Conservation (phyloP, 371 early-diverging fungal genomes). For the Mucor saturninus region DNA sequence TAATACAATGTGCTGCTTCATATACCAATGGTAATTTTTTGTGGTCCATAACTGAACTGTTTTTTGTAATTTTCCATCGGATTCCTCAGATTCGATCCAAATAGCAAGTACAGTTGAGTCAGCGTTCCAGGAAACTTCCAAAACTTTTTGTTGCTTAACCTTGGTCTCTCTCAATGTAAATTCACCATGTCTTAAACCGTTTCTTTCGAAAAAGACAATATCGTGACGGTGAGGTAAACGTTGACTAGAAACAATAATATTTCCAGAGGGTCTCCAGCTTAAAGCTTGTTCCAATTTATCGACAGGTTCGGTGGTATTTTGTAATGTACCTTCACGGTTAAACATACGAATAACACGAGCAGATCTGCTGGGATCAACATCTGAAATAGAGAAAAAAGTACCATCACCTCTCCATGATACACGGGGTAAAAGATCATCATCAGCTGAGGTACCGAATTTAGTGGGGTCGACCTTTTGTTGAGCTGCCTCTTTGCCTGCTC, state of each 20-base stretch:
- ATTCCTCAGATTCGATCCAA: constrained; percentile 54
- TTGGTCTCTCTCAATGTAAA: constrained; percentile 73
- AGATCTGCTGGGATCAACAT: constrained; percentile 60
- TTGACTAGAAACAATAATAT: constrained; percentile 86
- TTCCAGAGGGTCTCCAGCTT: constrained; percentile 90
- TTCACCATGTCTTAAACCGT: constrained; percentile 94
- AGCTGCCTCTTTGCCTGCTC: constrained; percentile 84
- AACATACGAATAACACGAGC: constrained; percentile 81
- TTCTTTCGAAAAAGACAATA: constrained; percentile 92
- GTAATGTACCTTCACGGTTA: constrained; percentile 84
- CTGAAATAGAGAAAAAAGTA: constrained; percentile 74
- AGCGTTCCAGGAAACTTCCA: constrained; percentile 83
- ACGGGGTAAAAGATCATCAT: constrained; percentile 79
- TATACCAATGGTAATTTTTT: constrained; percentile 95
- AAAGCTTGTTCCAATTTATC: constrained; percentile 82
- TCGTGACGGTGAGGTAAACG: constrained; percentile 82
- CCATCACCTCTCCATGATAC: constrained; percentile 95
- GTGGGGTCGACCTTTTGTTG: constrained; percentile 57
- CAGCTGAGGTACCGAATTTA: constrained; percentile 59
- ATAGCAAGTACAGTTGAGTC: constrained; percentile 89
- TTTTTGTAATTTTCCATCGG: constrained; percentile 32
- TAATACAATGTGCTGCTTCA: constrained; percentile 79
- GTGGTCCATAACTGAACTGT: constrained; percentile 90
- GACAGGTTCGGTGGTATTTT: constrained; percentile 82
- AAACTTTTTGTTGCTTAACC: constrained; percentile 41